Evolutionary conservation across 2,329 filamentous ascomycete species (phyloP).

Genomic region (Ascochyta koolunga): DNA sequence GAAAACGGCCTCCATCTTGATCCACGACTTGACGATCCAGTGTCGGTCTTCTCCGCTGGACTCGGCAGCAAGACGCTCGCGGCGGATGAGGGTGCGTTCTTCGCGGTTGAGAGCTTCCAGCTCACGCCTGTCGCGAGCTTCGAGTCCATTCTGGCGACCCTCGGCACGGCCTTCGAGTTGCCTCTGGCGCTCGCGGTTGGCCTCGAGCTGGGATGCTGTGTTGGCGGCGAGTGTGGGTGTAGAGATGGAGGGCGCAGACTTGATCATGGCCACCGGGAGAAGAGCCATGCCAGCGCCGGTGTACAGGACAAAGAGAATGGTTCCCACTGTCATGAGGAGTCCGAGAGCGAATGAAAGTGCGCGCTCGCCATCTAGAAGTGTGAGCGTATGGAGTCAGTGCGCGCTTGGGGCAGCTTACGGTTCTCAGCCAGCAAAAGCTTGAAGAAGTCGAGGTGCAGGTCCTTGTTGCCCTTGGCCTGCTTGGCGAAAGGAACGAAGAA

Average conservation of each 20-base stretch:
- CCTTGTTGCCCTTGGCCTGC: constrained; percentile 63
- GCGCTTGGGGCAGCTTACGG: constrained; percentile 56
- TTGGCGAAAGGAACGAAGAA: constrained; percentile 90
- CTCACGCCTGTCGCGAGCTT: constrained; percentile 85
- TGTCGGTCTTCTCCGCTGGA: constrained; percentile 77
- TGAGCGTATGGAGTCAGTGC: constrained; percentile 18
- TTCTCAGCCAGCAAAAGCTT: constrained; percentile 82
- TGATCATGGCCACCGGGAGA: constrained; percentile 88
- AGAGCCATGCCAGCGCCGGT: constrained; percentile 88
- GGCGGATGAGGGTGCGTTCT: constrained; percentile 88
- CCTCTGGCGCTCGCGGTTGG: constrained; percentile 88
- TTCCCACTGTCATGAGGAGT: constrained; percentile 85
- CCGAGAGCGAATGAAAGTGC: constrained; percentile 89
- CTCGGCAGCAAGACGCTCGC: constrained; percentile 85
- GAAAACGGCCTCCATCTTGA: constrained; percentile 80
- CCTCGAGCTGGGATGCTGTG: constrained; percentile 79
- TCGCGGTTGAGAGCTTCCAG: constrained; percentile 86
- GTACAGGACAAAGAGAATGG: constrained; percentile 84
- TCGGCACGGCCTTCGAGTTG: constrained; percentile 86
- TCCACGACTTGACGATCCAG: constrained; percentile 75
- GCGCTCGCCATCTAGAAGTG: constrained; percentile 74
- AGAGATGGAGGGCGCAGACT: constrained; percentile 85
- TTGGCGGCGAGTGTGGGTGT: constrained; percentile 77
- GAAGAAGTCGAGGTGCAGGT: constrained; percentile 90
- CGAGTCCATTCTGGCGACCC: constrained; percentile 74